Evolutionary conservation across 2,329 filamentous ascomycete species (phyloP), one percentile per base, ranked within the genome.

Genomic region (Penicillium carneum): DNA sequence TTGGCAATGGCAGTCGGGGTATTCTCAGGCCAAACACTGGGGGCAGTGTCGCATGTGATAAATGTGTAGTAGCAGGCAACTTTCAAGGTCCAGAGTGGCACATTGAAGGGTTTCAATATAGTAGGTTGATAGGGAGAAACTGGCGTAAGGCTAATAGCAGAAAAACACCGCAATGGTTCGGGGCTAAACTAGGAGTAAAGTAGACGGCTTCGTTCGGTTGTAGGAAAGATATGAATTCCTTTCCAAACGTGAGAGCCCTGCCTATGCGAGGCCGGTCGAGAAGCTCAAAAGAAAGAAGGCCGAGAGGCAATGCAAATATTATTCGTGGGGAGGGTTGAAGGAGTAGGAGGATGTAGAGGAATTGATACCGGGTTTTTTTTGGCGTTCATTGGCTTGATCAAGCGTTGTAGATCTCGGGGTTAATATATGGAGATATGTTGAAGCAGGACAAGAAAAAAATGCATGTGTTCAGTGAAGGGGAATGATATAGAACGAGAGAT

Each of bases 11-110:
- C 66, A 46, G 66, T 66, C 36, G 72, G 72, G 4, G 50, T 63
- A n/a, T 50, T 45, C 20, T 67, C 50, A 36, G 70, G 68, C 70
- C 68, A 74, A 57, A 69, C 65, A 45, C 72, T 72, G 2, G 71
- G 71, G 65, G 63, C 62, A 50, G 72, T 72, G 57, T 65, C 64
- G 66, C 72, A 75, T 26, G 67, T 74, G 74, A 74, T 72, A 71
- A 75, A 59, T 38, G 71, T 72, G 48, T 69, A 71, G 67, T 67
- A 75, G 54, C 71, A 74, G 31, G 63, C 69, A 26, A 68, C 39
- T 55, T 70, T 61, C 20, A 72, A 42, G 42, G 69, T 61, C 64
- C 69, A 72, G 45, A 54, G 55, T 33, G 64, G 59, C 23, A 65
- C 45, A 70, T 70, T 69, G 68, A 70, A 70, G 58, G 48, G 34